phyloP scores from a whole-genome alignment of 2,329 filamentous ascomycete genomes.

The Trichoderma koningii region DNA sequence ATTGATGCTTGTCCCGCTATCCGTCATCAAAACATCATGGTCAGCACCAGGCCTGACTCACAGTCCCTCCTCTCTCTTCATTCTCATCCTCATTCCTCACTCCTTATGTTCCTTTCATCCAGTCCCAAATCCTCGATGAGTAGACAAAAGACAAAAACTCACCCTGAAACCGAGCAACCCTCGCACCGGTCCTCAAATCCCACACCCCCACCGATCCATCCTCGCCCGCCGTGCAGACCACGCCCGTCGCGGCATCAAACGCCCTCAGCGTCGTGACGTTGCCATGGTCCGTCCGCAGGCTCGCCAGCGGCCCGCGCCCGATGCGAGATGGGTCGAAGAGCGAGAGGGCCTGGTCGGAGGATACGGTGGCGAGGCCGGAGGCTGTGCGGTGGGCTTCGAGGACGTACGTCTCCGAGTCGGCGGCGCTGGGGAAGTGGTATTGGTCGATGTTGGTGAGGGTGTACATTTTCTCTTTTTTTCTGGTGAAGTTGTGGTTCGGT shows the following conservation, averaged over 20 bases:
- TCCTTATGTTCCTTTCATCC: not conserved
- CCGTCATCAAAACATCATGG: not conserved
- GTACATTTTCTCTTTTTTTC: constrained; percentile 38
- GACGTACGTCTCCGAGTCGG: constrained; percentile 53
- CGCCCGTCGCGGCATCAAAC: constrained; percentile 52
- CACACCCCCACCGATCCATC: constrained; percentile 68
- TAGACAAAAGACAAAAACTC: constrained; percentile 33
- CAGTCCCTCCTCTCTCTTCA: not conserved
- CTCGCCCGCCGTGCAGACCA: constrained; percentile 70
- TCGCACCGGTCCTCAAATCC: constrained; percentile 59
- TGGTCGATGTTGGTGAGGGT: constrained; percentile 39
- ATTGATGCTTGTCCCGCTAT: constrained; percentile 56
- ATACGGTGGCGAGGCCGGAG: constrained; percentile 60
- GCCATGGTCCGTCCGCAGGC: constrained; percentile 56
- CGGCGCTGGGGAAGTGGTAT: constrained; percentile 34
- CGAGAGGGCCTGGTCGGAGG: constrained; percentile 70
- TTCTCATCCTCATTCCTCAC: constrained; percentile 1
- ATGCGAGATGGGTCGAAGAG: constrained; percentile 64
- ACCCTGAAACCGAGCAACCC: constrained; percentile 51
- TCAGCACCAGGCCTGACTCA: not conserved
- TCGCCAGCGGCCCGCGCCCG: constrained; percentile 51
- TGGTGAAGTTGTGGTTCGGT: not conserved
- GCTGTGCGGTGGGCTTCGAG: constrained; percentile 58
- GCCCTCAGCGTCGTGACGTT: constrained; percentile 65
- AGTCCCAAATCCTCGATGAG: too few relatives aligned